Conservation (phyloP, 2,329 filamentous ascomycete genomes). For the Cyphellophora attinorum region DNA sequence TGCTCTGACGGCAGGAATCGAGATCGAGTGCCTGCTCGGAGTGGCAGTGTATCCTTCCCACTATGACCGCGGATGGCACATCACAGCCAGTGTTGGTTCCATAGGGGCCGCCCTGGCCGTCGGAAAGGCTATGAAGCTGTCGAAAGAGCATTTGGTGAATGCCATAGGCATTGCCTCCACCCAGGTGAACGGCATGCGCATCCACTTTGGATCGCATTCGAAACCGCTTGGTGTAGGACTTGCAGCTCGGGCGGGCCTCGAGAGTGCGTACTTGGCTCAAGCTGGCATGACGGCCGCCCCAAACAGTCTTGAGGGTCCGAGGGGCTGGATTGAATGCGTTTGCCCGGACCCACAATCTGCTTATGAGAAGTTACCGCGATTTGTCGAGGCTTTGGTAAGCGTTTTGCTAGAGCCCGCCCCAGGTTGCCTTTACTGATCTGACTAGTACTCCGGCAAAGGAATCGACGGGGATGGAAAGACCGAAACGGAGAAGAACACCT, state of each 20-base stretch:
- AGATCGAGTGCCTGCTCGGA: slow-evolving; percentile 44
- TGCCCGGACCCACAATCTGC: not conserved
- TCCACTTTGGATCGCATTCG: slow-evolving; percentile 47
- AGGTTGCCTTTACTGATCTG: too few species aligned
- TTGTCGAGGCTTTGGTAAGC: slow-evolving; percentile 28
- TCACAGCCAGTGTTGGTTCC: slow-evolving; percentile 42
- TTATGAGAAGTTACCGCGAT: not conserved
- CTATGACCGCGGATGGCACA: slow-evolving; percentile 49
- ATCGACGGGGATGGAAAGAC: slow-evolving; percentile 24
- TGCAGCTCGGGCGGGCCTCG: slow-evolving; percentile 42
- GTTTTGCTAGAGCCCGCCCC: too few species aligned
- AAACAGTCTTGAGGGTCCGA: slow-evolving; percentile 40
- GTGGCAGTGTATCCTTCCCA: slow-evolving; percentile 44
- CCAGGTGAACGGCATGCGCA: slow-evolving; percentile 44
- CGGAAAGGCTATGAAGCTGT: slow-evolving; percentile 36
- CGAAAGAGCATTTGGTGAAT: slow-evolving; percentile 32
- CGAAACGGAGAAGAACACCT: slow-evolving; percentile 45
- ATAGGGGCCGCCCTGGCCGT: slow-evolving; percentile 46
- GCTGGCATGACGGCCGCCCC: slow-evolving; percentile 41
- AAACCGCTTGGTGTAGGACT: slow-evolving; percentile 47
- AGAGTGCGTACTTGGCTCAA: slow-evolving; percentile 36
- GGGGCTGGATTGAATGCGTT: slow-evolving; percentile 46
- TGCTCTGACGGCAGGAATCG: slow-evolving; percentile 43
- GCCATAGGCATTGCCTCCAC: slow-evolving; percentile 45
- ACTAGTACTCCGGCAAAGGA: too few species aligned